Evolutionary conservation across 2,329 filamentous ascomycete species (phyloP), one percentile per base, ranked within the genome.

Genomic region (Alternaria postmessia): DNA sequence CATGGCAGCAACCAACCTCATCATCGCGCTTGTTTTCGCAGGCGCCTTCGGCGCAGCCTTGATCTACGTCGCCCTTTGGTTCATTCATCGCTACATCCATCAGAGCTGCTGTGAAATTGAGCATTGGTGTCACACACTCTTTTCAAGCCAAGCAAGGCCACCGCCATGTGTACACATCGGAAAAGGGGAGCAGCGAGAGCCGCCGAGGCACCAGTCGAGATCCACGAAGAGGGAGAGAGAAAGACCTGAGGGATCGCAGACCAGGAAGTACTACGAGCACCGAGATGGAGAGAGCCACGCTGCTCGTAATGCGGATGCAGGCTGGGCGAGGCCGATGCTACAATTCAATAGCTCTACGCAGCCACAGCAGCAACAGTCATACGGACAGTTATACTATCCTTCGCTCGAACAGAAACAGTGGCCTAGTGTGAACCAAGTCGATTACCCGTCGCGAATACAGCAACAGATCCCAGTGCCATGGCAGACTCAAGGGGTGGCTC

Each of bases 1-100:
- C 12, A 69, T 70, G 72, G 47, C 46, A 1, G 65, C 51, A 9
- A 61, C 64, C 0, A 65, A 59, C 7, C 55, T 71, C 7, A 66
- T 69, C 28, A 46, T 65, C 20, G 67, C 72, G 8, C 55, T 73
- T 1, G 48, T 66, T 3, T 62, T 70, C 28, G 66, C 70, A 8
- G 61, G 57, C 5, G 26, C 71, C 20, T 73, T 72, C 49, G 71
- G 72, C 14, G 43, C 66, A 0, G 53, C 54, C 3, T 30, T 74
- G 6, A 54, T 75, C 1, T 72, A 63, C 51, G 52, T 68, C 5
- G 54, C 44, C 2, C 34, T 73, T 2, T 72, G 67, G 59, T 67
- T 56, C 24, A 24, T 68, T 0, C 61, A 67, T 7, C 52, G 58
- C 24, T 74, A 60, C 30, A 63, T 75, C 9, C 60, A 68, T 20